A percentile compares a stretch with the other conserved stretches of the same genome.
Conservation (phyloP, 169 alveolate genomes). For the Theileria orientalis region DNA sequence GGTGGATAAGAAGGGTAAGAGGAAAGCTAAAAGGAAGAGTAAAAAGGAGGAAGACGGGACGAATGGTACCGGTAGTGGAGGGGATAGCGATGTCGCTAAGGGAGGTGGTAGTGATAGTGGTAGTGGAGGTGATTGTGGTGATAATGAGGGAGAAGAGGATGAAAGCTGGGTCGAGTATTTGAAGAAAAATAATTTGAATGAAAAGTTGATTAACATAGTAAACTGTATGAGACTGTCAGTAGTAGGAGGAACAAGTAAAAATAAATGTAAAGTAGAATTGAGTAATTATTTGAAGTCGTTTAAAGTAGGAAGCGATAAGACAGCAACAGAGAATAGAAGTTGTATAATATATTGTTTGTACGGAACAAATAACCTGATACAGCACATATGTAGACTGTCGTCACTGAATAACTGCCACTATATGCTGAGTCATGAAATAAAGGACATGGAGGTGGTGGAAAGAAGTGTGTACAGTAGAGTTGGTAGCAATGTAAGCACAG, state of each 20-base stretch:
- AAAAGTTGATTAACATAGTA: constrained; percentile 24
- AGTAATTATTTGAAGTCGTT: constrained; percentile 31
- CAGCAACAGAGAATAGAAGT: constrained; percentile 5
- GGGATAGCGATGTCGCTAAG: neutral
- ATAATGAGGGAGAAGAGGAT: constrained; percentile 6
- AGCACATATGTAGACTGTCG: constrained; percentile 43
- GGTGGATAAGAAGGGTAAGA: neutral
- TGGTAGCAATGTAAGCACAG: neutral
- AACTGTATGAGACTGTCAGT: no score
- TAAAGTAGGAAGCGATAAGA: constrained; percentile 30
- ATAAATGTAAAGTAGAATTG: constrained; percentile 23
- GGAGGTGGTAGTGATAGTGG: neutral
- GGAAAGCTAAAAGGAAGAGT: neutral
- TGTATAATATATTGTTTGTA: constrained; percentile 45
- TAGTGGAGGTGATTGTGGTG: neutral
- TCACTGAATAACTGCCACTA: constrained; percentile 38
- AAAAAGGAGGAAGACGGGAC: neutral
- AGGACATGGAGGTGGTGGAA: neutral
- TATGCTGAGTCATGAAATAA: constrained; percentile 39
- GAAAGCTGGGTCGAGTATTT: constrained; percentile 47
- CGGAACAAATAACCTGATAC: constrained; percentile 52
- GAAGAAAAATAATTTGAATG: constrained; percentile 23
- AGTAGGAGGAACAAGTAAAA: constrained; percentile 32
- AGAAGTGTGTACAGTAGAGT: neutral
- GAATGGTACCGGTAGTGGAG: neutral